Evolutionary conservation across 306 rosid species (phyloP).

Genomic region (Carpinus viminea): DNA sequence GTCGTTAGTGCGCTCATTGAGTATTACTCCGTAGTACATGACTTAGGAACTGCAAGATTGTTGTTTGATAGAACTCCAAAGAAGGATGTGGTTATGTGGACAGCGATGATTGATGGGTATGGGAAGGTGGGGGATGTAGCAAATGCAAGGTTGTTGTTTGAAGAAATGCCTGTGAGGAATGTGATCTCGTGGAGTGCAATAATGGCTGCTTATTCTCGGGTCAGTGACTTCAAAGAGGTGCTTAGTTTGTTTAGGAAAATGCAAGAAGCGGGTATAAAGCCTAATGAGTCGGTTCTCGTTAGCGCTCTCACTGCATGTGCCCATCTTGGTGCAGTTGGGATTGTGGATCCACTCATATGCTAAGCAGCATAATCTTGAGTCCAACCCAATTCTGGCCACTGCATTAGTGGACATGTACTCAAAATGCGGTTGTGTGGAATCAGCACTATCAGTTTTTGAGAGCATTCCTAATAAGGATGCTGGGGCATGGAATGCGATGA

Average conservation of each 20-base stretch:
- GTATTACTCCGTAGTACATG: conserved; percentile 42
- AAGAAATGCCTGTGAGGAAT: conserved; percentile 72
- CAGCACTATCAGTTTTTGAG: conserved; percentile 42
- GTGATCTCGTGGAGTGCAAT: conserved; percentile 62
- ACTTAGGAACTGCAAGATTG: conserved; percentile 41
- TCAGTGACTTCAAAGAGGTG: conserved; percentile 41
- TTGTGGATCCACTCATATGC: conserved; percentile 47
- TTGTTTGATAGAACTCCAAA: conserved; percentile 46
- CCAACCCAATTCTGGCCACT: conserved; percentile 46
- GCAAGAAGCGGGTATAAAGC: conserved; percentile 38
- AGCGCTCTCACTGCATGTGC: conserved; percentile 47
- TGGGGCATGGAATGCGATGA: conserved; percentile 50
- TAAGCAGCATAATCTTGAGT: conserved; percentile 32
- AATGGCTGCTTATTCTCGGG: conserved; percentile 50
- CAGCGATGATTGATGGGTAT: conserved; percentile 74
- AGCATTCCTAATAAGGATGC: conserved; percentile 33
- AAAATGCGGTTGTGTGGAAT: conserved; percentile 47
- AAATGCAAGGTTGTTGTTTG: conserved; percentile 65
- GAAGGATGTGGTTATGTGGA: conserved; percentile 85
- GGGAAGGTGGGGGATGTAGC: conserved; percentile 66
- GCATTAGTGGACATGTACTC: conserved; percentile 55
- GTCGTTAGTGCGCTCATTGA: conserved; percentile 54
- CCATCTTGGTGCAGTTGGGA: conserved; percentile 48
- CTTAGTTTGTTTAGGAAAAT: conserved; percentile 40
- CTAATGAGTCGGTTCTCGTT: conserved; percentile 46